A percentile compares a stretch with the other conserved stretches of the same genome.
Conservation (phyloP, 176 grass and related monocot species). For the Carex parvula region DNA sequence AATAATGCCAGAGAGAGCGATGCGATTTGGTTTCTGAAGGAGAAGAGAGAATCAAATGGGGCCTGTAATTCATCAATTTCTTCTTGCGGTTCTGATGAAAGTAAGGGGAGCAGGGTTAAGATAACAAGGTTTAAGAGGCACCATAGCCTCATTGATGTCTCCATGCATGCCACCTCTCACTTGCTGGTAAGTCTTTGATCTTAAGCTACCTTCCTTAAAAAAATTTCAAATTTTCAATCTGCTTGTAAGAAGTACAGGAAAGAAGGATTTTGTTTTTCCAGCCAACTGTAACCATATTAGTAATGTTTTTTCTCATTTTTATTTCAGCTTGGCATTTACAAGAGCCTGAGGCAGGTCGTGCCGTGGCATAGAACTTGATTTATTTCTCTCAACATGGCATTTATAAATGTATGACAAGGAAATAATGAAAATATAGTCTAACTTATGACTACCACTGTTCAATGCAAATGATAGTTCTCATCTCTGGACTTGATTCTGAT, state of each 20-base stretch:
- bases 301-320: neutral
- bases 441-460: neutral
- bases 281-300: neutral
- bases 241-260: neutral
- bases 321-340: constrained; percentile 17
- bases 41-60: neutral
- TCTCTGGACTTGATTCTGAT: neutral
- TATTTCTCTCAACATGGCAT: neutral
- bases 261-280: neutral
- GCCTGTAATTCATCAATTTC: neutral
- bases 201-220: neutral
- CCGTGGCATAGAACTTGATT: constrained; percentile 17
- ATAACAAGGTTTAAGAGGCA: constrained; percentile 21
- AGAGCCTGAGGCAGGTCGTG: neutral
- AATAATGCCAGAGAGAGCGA: too few species aligned
- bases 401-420: neutral
- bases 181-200: neutral
- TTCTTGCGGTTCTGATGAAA: neutral
- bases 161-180: constrained; percentile 4
- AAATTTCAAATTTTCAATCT: neutral
- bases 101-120: neutral
- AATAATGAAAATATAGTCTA: neutral
- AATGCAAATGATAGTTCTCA: neutral
- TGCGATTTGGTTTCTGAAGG: too few species aligned
- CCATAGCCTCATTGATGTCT: neutral